Conservation (phyloP, 2,329 filamentous ascomycete genomes). For the Coleophoma cylindrospora region DNA sequence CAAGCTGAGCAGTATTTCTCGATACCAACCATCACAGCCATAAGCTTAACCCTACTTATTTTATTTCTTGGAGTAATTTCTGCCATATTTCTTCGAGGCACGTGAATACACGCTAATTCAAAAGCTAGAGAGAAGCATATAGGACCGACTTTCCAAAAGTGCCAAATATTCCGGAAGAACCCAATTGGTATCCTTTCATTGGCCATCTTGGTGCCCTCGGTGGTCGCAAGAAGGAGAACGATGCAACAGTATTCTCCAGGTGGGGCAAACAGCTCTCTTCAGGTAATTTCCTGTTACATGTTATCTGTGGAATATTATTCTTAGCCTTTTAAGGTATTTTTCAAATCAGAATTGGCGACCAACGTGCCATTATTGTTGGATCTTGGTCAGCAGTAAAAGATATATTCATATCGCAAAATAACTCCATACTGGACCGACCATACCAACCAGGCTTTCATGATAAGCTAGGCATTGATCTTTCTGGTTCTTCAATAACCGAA, state of each 20-base stretch:
- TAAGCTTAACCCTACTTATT: too few species aligned
- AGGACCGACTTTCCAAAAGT: constrained; percentile 21
- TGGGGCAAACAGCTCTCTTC: constrained; percentile 10
- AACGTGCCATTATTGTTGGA: constrained; percentile 14
- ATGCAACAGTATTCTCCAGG: constrained; percentile 12
- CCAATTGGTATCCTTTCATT: constrained; percentile 12
- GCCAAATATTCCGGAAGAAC: constrained; percentile 10
- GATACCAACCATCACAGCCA: too few species aligned
- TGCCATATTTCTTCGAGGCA: too few species aligned
- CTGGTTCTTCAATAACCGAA: constrained; percentile 15
- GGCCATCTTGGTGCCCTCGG: constrained; percentile 15
- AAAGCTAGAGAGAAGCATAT: too few species aligned
- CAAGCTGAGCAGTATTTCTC: too few species aligned
- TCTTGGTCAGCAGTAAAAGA: constrained; percentile 14
- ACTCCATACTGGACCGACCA: constrained; percentile 15
- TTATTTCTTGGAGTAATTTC: too few species aligned
- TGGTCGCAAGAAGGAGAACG: constrained; percentile 14
- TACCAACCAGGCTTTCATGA: constrained; percentile 19
- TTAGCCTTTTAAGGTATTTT: constrained; percentile 4
- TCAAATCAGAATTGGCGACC: constrained; percentile 14
- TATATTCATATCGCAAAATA: constrained; percentile 13
- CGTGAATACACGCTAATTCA: too few species aligned
- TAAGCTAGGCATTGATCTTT: constrained; percentile 16
- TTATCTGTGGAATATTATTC: too few species aligned
- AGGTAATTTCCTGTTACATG: too few species aligned